Evolutionary conservation across 2,329 filamentous ascomycete species (phyloP).

Genomic region (Claviceps africana): DNA sequence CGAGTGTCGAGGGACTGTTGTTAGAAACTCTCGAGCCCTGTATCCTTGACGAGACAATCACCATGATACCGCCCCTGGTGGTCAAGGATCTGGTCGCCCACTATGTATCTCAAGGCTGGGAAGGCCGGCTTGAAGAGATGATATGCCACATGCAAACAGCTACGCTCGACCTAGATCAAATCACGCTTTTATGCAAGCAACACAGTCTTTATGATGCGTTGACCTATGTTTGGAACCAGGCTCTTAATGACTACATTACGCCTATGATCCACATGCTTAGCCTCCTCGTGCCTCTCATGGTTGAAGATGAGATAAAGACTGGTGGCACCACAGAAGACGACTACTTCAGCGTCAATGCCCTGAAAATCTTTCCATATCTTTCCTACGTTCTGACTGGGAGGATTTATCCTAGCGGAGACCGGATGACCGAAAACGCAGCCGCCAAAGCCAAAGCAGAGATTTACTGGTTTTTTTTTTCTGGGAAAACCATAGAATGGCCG

Average conservation of each 20-base stretch:
- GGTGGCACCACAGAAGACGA: constrained; percentile 45
- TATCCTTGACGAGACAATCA: constrained; percentile 66
- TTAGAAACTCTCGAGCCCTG: constrained; percentile 80
- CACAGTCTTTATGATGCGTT: constrained; percentile 88
- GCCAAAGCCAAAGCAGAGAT: constrained; percentile 70
- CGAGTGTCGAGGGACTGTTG: constrained; percentile 59
- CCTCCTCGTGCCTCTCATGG: constrained; percentile 48
- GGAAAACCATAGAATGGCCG: constrained; percentile 63
- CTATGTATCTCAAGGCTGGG: constrained; percentile 62
- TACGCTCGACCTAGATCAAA: constrained; percentile 87
- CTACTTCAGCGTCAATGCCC: constrained; percentile 53
- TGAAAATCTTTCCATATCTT: constrained; percentile 89
- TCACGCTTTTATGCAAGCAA: constrained; percentile 80
- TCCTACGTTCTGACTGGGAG: constrained; percentile 83
- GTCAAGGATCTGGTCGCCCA: constrained; percentile 77
- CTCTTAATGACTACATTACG: constrained; percentile 76
- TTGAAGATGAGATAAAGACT: constrained; percentile 38
- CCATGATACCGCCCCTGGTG: constrained; percentile 62
- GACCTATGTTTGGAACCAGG: constrained; percentile 93
- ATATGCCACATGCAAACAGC: constrained; percentile 83
- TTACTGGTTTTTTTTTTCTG: constrained; percentile 89
- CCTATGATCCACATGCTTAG: constrained; percentile 72
- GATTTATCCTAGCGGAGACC: constrained; percentile 75
- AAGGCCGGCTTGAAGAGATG: constrained; percentile 76
- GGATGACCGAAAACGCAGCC: constrained; percentile 58